Evolutionary conservation across 176 grass and related monocot genomes (phyloP).

Genomic region (Themeda triandra): DNA sequence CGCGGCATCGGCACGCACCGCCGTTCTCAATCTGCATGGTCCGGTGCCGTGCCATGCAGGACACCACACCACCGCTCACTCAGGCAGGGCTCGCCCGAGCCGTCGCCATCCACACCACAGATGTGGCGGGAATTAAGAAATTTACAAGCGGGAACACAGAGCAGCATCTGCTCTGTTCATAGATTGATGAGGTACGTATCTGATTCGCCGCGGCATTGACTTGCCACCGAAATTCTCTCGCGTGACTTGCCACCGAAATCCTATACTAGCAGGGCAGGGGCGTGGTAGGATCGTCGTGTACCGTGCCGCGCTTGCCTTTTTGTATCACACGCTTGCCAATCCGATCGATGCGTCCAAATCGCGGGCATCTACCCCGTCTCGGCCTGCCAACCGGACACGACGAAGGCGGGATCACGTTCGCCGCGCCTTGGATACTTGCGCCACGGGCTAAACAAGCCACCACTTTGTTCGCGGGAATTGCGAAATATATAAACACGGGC

Average conservation of each 20-base stretch:
- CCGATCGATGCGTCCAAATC: background rate
- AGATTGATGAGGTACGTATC: no score
- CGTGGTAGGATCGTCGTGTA: background rate
- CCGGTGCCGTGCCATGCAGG: background rate
- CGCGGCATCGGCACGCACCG: background rate
- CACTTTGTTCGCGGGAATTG: background rate
- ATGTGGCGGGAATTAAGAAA: background rate
- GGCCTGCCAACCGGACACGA: background rate
- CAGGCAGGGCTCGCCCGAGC: slow-evolving; percentile 7
- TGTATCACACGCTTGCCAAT: background rate
- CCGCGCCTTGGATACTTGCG: slow-evolving; percentile 7
- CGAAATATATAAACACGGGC: background rate
- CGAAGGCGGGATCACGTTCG: slow-evolving; percentile 14
- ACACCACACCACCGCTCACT: background rate
- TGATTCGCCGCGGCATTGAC: slow-evolving; percentile 34
- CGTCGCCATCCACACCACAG: slow-evolving; percentile 12
- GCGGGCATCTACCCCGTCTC: background rate
- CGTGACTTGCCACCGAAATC: background rate
- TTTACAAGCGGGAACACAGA: no score
- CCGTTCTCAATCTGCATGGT: background rate
- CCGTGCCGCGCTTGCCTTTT: background rate
- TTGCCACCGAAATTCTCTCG: background rate
- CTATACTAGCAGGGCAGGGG: background rate
- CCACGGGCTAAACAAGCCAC: slow-evolving; percentile 7
- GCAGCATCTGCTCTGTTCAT: no score